phyloP scores from a whole-genome alignment of 768 basidiomycete species.

The Pisolithus albus region DNA sequence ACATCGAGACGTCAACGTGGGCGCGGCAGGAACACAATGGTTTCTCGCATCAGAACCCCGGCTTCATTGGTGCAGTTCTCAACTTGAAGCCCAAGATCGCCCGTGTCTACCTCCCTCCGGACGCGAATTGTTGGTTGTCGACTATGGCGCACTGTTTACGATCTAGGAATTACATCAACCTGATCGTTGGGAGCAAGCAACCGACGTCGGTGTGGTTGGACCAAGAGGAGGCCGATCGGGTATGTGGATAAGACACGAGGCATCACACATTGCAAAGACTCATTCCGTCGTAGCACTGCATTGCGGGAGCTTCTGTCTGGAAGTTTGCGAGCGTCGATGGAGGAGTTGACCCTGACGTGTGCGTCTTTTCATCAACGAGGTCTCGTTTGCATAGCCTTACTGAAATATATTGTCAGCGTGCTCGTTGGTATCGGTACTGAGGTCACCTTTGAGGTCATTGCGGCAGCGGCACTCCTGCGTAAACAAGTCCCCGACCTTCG shows the following conservation, averaged over 20 bases:
- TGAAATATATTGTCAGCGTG: slow-evolving; percentile 36
- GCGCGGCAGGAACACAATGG: slow-evolving; percentile 84
- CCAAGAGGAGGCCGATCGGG: slow-evolving; percentile 66
- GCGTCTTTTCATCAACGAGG: slow-evolving; percentile 16
- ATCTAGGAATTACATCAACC: slow-evolving; percentile 79
- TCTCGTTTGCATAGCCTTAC: neutral
- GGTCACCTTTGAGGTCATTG: slow-evolving; percentile 83
- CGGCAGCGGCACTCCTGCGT: slow-evolving; percentile 74
- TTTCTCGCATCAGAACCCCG: slow-evolving; percentile 83
- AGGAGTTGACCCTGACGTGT: slow-evolving; percentile 69
- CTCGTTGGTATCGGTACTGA: slow-evolving; percentile 86
- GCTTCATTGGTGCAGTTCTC: slow-evolving; percentile 83
- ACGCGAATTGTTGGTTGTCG: slow-evolving; percentile 80
- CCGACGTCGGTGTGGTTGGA: slow-evolving; percentile 74
- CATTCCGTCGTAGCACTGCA: slow-evolving; percentile 51
- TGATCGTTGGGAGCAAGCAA: slow-evolving; percentile 87
- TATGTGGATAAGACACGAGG: slow-evolving; percentile 19
- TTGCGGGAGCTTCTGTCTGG: slow-evolving; percentile 85
- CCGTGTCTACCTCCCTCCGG: slow-evolving; percentile 83
- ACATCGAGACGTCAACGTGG: slow-evolving; percentile 85
- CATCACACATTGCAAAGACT: slow-evolving; percentile 6
- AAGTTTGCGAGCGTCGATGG: slow-evolving; percentile 71
- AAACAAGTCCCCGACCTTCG: slow-evolving; percentile 64
- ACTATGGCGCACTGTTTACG: slow-evolving; percentile 79
- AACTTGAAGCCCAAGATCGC: slow-evolving; percentile 65